These are phyloP conservation scores for Crucihimalaya himalaica DNA, from an alignment of 345 rosid species.

Conservation along the genomic window DNA sequence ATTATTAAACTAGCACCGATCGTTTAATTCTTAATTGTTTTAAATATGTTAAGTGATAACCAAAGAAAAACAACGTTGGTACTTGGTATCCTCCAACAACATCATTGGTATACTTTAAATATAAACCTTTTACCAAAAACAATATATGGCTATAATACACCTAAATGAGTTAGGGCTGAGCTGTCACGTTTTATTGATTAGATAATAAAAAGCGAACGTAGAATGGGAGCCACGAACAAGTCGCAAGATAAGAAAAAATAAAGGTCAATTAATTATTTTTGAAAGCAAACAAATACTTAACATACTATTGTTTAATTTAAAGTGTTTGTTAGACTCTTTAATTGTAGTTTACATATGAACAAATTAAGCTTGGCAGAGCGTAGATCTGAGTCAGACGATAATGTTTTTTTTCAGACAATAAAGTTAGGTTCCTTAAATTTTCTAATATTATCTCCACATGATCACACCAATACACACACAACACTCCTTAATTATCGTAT, in stretches of 20 bases:
- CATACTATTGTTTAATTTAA: conserved; percentile 30
- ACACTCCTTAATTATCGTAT: conserved; percentile 35
- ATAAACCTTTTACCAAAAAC: conserved; percentile 2
- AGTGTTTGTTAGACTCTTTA: conserved; percentile 41
- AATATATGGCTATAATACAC: conserved; percentile 15
- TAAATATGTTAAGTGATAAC: not conserved
- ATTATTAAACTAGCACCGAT: too few relatives aligned
- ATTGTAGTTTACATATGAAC: conserved; percentile 35
- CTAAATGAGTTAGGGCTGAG: conserved; percentile 44
- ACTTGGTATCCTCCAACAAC: conserved; percentile 14
- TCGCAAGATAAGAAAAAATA: conserved; percentile 37
- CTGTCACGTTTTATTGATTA: conserved; percentile 48
- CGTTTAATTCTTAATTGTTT: too few relatives aligned
- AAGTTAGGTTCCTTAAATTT: conserved; percentile 41
- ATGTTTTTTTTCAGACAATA: conserved; percentile 34
- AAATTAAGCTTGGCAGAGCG: conserved; percentile 32
- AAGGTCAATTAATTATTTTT: conserved; percentile 31
- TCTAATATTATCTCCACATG: conserved; percentile 34
- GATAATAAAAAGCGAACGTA: conserved; percentile 36
- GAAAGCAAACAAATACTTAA: conserved; percentile 1
- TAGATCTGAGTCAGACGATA: conserved; percentile 55
- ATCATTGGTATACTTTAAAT: conserved; percentile 1
- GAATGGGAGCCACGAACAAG: conserved; percentile 59
- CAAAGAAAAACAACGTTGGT: conserved; percentile 15
- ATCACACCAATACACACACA: conserved; percentile 33